These are phyloP conservation scores for Agapanthus africanus DNA, from an alignment of 106 monocot species.

Conservation along the genomic window DNA sequence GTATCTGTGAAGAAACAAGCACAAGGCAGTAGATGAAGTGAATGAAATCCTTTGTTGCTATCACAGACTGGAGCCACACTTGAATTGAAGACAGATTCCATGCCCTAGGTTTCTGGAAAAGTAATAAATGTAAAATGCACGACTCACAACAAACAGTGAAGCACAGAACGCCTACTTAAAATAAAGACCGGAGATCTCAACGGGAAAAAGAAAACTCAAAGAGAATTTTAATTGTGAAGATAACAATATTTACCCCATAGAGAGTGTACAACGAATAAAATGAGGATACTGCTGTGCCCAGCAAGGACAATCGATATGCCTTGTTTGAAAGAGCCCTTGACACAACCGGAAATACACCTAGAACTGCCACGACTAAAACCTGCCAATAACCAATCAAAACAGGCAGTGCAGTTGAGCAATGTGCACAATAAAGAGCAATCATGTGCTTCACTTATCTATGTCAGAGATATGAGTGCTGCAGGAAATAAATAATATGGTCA, in stretches of 20 bases:
- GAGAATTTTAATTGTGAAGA: constrained; percentile 9
- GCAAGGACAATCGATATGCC: constrained; percentile 53
- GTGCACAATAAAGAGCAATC: background rate
- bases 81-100: constrained; percentile 66
- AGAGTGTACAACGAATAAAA: constrained; percentile 59
- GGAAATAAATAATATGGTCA: too few species aligned
- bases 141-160: background rate
- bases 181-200: background rate
- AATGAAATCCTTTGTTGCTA: constrained; percentile 72
- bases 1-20: constrained; percentile 57
- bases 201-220: background rate
- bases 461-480: background rate
- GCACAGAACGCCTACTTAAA: background rate
- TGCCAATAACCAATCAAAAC: constrained; percentile 18
- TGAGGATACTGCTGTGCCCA: constrained; percentile 62
- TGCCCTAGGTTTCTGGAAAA: constrained; percentile 64
- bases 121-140: constrained; percentile 5
- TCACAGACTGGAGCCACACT: constrained; percentile 61
- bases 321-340: constrained; percentile 47
- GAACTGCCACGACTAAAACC: constrained; percentile 51
- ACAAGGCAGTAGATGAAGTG: constrained; percentile 61
- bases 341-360: constrained; percentile 59
- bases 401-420: background rate
- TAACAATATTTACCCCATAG: constrained; percentile 40
- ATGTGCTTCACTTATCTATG: background rate